Evolutionary conservation across 1,284 basidiomycete genomes (phyloP), one percentile per base, ranked within the genome.

Genomic region (Ustilago xerochloae): DNA sequence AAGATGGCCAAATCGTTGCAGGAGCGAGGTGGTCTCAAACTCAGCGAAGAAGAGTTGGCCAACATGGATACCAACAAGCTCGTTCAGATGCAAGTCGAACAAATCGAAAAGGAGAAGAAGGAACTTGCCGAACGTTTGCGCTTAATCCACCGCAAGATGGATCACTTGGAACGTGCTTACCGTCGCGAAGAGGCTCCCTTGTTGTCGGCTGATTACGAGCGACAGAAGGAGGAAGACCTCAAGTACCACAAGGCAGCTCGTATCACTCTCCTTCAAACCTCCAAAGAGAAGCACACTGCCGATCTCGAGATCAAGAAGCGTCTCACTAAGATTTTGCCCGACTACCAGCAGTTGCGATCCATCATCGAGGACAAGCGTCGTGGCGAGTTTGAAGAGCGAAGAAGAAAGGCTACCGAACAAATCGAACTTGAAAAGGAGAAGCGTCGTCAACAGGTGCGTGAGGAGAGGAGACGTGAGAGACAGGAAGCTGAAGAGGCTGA

Each of bases 81-180:
- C 68, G 92, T 98, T 84, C 90, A 90, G 55, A 89, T 98, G 78
- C 94, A 97, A 85, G 81, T 83, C 18, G 77, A 81, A 56, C 81
- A 83, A 59, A 94, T 98, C 53, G 95, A 97, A 87, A 97, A 97
- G 87, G 96, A 98, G 87, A 97, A 97, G 89, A 91, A 90, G 79
- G 92, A 95, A 78, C 88, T 93, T 74, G 89, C 89, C 71, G 92
- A 95, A 81, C 90, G 91, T 26, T 88, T 97, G 65, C 91, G 94
- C 35, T 89, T 95, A 73, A 89, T 92, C 56, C 86, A 91, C 61
- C 97, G 98, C 86, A 92, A 94, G 30, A 90, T 98, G 80, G 96
- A 99, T 83, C 95, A 99, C 86, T 85, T 93, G 82, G 96, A 99
- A 87, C 93, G 97, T 72, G 95, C 96, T 0, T 93, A 92, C 87